These are phyloP conservation scores for Sporobolomyces pararoseus DNA, from an alignment of 768 basidiomycete species.

Conservation along the genomic window DNA sequence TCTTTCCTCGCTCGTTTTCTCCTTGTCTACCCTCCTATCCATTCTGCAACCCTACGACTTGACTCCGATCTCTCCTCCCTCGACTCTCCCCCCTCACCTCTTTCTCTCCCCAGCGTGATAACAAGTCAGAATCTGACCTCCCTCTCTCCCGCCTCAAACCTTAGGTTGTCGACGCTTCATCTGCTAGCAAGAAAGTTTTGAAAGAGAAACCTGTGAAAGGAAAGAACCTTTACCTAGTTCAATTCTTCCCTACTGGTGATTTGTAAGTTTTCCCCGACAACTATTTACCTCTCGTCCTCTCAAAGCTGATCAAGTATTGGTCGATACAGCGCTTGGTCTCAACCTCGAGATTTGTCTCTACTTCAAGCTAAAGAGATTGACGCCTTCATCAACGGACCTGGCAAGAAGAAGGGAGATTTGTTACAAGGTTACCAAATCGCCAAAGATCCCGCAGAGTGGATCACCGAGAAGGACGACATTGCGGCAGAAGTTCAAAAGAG, in stretches of 20 bases:
- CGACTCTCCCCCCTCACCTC: not conserved
- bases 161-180: conserved; percentile 74
- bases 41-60: not conserved
- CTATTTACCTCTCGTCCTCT: not conserved
- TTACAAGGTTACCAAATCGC: conserved; percentile 65
- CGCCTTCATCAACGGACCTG: conserved; percentile 66
- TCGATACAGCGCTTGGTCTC: conserved; percentile 70
- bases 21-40: too few species aligned
- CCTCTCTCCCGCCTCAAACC: too few species aligned
- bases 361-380: conserved; percentile 66
- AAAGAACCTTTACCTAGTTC: conserved; percentile 67
- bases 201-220: conserved; percentile 69
- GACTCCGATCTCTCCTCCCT: not conserved
- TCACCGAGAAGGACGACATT: conserved; percentile 51
- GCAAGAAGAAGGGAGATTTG: conserved; percentile 70
- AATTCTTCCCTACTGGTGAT: conserved; percentile 92
- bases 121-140: too few species aligned
- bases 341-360: conserved; percentile 76
- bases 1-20: too few species aligned
- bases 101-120: not conserved
- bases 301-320: not conserved
- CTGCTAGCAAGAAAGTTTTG: conserved; percentile 60
- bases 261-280: conserved; percentile 61
- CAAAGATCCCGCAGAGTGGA: conserved; percentile 67
- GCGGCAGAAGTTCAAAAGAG: conserved; percentile 55